A percentile compares a stretch with the other conserved stretches of the same genome.
phyloP scores from a whole-genome alignment of 495 filamentous ascomycete genomes.

The Recurvomyces mirabilis region DNA sequence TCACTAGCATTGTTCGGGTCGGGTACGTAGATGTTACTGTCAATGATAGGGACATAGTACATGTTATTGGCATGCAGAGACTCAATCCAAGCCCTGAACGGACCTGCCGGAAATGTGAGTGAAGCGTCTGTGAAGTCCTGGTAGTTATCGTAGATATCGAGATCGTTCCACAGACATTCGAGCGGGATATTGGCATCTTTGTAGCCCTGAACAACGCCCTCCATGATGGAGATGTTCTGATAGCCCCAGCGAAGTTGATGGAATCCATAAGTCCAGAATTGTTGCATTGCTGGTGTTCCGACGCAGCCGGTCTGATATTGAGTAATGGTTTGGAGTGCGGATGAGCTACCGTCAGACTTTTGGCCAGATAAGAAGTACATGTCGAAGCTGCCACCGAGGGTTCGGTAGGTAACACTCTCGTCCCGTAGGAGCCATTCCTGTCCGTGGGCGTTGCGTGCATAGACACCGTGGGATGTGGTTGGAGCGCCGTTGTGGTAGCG shows the following conservation, averaged over 20 bases:
- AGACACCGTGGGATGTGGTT: conserved; percentile 18
- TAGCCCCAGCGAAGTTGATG: conserved; percentile 19
- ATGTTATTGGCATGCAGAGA: conserved; percentile 9
- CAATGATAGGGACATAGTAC: conserved; percentile 19
- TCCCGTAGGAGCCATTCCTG: conserved; percentile 22
- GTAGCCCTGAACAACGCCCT: conserved; percentile 11
- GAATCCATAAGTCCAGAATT: conserved; percentile 18
- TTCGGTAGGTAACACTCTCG: conserved; percentile 19
- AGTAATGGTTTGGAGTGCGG: conserved; percentile 3
- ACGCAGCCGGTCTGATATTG: conserved; percentile 13
- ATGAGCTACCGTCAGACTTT: conserved; percentile 5
- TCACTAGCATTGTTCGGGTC: conserved; percentile 16
- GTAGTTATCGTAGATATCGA: conserved; percentile 26
- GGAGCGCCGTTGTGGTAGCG: conserved; percentile 9
- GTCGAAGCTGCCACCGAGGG: conserved; percentile 22
- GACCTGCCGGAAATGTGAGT: conserved; percentile 1
- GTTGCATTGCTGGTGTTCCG: conserved; percentile 14
- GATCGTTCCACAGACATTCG: conserved; percentile 14
- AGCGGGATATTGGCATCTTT: conserved; percentile 11
- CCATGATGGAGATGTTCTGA: conserved; percentile 6
- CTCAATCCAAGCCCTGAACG: conserved; percentile 6
- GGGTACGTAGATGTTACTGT: conserved; percentile 14
- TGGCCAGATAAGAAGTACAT: conserved; percentile 22
- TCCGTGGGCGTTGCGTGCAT: conserved; percentile 22
- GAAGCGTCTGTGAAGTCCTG: conserved; percentile 16